Evolutionary conservation across 2,329 filamentous ascomycete species (phyloP).

Genomic region (Alternaria sp.): DNA sequence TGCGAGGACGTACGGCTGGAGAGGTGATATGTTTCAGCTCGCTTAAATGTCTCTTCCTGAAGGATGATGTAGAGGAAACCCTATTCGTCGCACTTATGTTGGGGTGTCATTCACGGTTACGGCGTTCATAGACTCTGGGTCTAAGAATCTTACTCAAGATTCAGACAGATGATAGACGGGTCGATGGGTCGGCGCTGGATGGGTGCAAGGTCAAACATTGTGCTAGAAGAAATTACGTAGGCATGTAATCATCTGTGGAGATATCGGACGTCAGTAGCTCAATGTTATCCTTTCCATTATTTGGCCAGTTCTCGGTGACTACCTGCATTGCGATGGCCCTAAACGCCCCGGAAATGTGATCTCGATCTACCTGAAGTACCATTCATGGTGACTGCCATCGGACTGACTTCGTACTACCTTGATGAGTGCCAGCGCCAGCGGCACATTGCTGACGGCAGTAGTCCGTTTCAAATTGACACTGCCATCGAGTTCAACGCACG

Average conservation of each 20-base stretch:
- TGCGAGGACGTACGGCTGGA: slow-evolving; percentile 60
- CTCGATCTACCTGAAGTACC: too few relatives aligned
- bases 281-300: background rate
- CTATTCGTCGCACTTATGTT: background rate
- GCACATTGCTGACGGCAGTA: background rate
- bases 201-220: too few relatives aligned
- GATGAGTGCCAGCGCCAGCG: background rate
- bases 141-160: background rate
- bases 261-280: too few relatives aligned
- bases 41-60: background rate
- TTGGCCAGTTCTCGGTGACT: background rate
- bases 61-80: background rate
- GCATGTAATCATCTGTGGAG: too few relatives aligned
- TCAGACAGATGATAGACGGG: background rate
- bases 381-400: too few relatives aligned
- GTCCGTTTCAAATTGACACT: background rate
- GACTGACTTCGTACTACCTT: too few relatives aligned
- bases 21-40: slow-evolving; percentile 3
- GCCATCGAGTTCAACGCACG: background rate
- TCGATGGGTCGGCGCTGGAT: too few relatives aligned
- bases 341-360: too few relatives aligned
- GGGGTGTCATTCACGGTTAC: background rate
- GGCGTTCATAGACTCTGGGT: background rate
- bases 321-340: too few relatives aligned
- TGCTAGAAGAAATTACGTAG: too few relatives aligned